These are phyloP conservation scores for Plenodomus tracheiphilus DNA, from an alignment of 2,329 filamentous ascomycete species.

Conservation along the genomic window DNA sequence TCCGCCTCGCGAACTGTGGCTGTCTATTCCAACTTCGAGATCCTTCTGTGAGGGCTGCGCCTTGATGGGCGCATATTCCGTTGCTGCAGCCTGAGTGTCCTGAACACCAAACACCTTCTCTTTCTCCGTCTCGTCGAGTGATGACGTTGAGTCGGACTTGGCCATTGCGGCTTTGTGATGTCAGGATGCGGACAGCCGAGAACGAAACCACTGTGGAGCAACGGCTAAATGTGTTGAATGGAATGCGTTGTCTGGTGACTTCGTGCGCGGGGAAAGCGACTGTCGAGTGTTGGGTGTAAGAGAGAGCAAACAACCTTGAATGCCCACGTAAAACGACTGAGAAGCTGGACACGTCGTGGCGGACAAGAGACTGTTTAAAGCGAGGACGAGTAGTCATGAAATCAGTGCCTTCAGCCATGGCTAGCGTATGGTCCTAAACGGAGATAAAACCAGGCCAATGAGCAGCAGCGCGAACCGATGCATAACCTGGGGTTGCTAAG, in stretches of 20 bases:
- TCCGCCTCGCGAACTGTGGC: conserved; percentile 20
- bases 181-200: neutral
- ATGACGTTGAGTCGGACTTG: conserved; percentile 28
- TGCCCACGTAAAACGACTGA: neutral
- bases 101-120: conserved; percentile 44
- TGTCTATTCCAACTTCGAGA: conserved; percentile 17
- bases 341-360: neutral
- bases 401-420: conserved; percentile 18
- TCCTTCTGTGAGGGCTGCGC: conserved; percentile 40
- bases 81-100: conserved; percentile 42
- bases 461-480: conserved; percentile 12
- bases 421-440: conserved; percentile 30
- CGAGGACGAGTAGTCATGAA: conserved; percentile 22
- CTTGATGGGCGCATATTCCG: conserved; percentile 45
- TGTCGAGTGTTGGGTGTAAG: neutral
- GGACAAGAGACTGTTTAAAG: conserved; percentile 10
- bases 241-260: conserved; percentile 1
- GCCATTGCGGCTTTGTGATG: conserved; percentile 5
- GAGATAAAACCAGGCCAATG: conserved; percentile 32
- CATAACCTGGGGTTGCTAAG: conserved; percentile 34
- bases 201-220: conserved; percentile 3
- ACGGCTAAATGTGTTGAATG: neutral
- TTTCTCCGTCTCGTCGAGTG: conserved; percentile 33
- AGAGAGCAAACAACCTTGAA: neutral
- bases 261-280: conserved; percentile 13